Base-by-base conservation (phyloP, 176 grass and related monocot species). In the Avena atlantica region DNA sequence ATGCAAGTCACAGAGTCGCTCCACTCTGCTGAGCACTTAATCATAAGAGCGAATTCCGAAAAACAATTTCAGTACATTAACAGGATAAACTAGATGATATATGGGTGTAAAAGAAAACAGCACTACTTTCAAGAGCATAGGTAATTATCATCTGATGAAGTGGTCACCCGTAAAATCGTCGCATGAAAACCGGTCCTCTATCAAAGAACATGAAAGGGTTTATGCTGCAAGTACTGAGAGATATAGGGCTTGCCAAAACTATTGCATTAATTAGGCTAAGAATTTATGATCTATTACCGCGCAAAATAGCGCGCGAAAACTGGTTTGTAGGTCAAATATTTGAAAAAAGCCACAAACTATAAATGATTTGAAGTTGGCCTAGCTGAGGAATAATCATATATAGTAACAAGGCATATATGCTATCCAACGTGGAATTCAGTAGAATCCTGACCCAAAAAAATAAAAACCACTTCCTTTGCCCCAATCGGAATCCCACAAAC, bases 111-210 rank as follows among this genome's bases (percentile, higher is more conserved):
- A 42, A 42, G 40, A 42, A 48, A 48, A 48, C 45, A 48, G 45
- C 45, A 48, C 45, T 48, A 10, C 45, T 48, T 48, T 48, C 45
- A 48, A 48, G 45, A 48, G 45, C 45, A 48, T 48, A 48, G 9
- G 45, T 10, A 50, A 51, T 57, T 73, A 63, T 79, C 5, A 56
- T 78, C 87, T 83, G 9, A 15, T 83, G 14, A 15, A 21, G 20
- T 50, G 9, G 7, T 64, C 40, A 34, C 3, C 12, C 42, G 31
- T 17, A 59, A 76, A n/a, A 17, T 44, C 53, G n/a, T 70, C 45
- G 37, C 34, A 61, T 82, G 83, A 76, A 68, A 89, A 82, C 8
- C 25, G 21, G 9, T 68, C 11, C 25, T 49, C 61, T 20, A 9
- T 2, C 45, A 48, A 48, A 48, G 45, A 48, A 48, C 44, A 48